Percentiles rank a stretch among this genome's conserved stretches.
Evolutionary conservation across 202 grass and related monocot genomes (phyloP).

Genomic region (Panicum hallii): DNA sequence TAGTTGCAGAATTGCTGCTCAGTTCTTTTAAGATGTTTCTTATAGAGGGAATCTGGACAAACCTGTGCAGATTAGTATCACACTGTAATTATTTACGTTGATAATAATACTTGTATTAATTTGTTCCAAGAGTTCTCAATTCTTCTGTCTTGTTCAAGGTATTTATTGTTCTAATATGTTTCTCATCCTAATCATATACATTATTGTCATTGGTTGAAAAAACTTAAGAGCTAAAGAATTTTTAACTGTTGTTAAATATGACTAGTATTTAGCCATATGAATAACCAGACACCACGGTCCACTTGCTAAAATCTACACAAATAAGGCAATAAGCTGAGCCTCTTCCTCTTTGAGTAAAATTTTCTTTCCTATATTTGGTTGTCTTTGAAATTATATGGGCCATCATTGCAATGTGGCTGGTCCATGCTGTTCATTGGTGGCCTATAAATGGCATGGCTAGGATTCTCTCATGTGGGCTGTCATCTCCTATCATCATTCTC

Average conservation of each 20-base stretch:
- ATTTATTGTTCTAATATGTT: slow-evolving; percentile 1
- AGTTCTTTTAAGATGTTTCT: slow-evolving; percentile 53
- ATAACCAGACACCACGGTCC: not conserved
- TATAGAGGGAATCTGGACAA: slow-evolving; percentile 55
- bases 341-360: not conserved
- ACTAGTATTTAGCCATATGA: slow-evolving; percentile 8
- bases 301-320: slow-evolving; percentile 11
- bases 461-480: slow-evolving; percentile 17
- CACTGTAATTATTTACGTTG: slow-evolving; percentile 65
- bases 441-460: slow-evolving; percentile 22
- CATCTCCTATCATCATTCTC: not conserved
- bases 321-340: not conserved
- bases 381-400: not conserved
- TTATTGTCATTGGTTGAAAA: not conserved
- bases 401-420: not conserved
- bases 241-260: not conserved
- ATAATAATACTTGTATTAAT: slow-evolving; percentile 52
- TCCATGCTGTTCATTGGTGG: slow-evolving; percentile 13
- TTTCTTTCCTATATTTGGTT: slow-evolving; percentile 4
- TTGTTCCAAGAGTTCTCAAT: slow-evolving; percentile 2
- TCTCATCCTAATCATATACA: slow-evolving; percentile 5
- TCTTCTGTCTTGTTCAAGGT: not conserved
- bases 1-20: slow-evolving; percentile 51
- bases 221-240: not conserved
- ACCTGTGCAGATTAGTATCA: slow-evolving; percentile 57